Conservation (phyloP, 148 eudicot species). For the Spergularia marina region DNA sequence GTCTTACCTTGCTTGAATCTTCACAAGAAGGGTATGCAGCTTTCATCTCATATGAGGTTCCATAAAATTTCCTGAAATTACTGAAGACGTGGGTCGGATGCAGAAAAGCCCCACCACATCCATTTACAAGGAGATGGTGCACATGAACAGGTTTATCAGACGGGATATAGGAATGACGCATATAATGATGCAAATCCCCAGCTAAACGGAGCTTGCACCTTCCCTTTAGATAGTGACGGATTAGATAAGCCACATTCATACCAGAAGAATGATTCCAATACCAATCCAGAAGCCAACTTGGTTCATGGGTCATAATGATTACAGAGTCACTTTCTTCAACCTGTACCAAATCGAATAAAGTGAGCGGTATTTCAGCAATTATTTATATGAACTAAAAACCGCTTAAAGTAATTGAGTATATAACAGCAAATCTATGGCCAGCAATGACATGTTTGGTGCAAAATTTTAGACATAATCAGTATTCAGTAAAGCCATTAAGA, state of each 20-base stretch:
- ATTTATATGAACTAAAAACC: neutral
- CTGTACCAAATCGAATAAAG: constrained; percentile 31
- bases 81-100: constrained; percentile 96
- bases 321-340: constrained; percentile 82
- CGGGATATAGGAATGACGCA: constrained; percentile 81
- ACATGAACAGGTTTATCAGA: constrained; percentile 81
- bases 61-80: constrained; percentile 57
- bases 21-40: constrained; percentile 92
- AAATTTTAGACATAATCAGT: too few relatives aligned
- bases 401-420: neutral
- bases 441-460: too few relatives aligned
- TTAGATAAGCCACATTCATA: constrained; percentile 71
- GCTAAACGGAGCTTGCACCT: constrained; percentile 94
- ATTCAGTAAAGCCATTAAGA: too few relatives aligned
- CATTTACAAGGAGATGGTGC: constrained; percentile 92
- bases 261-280: constrained; percentile 84
- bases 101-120: constrained; percentile 98
- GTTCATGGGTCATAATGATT: constrained; percentile 95
- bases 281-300: constrained; percentile 99
- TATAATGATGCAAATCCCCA: constrained; percentile 98
- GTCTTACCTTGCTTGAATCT: constrained; percentile 90
- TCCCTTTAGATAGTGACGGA: constrained; percentile 72
- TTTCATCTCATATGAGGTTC: constrained; percentile 57
- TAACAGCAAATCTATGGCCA: too few relatives aligned
- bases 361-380: neutral